Conservation (phyloP, 768 basidiomycete species). For the Podaxis pistillaris region DNA sequence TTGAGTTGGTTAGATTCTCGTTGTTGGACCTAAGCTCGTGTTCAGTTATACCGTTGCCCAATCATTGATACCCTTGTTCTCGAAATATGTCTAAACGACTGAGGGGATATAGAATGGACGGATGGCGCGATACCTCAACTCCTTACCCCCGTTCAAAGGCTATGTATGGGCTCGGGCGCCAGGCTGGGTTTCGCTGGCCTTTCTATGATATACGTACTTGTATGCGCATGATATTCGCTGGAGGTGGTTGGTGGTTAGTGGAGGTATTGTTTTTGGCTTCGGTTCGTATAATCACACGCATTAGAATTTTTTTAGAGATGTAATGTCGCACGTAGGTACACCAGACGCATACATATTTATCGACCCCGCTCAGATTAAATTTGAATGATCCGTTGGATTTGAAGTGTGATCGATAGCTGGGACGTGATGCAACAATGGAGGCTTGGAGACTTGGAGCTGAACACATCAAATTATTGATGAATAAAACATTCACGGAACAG, state of each 20-base stretch:
- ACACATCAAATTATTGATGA: too few relatives aligned
- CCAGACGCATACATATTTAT: too few relatives aligned
- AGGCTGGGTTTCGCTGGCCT: neutral
- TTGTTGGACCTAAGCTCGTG: slow-evolving; percentile 96
- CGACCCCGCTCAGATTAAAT: too few relatives aligned
- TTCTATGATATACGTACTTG: neutral
- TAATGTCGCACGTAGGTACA: too few relatives aligned
- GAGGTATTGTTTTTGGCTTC: too few relatives aligned
- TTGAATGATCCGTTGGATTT: too few relatives aligned
- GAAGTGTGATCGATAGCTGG: too few relatives aligned
- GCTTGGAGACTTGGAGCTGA: too few relatives aligned
- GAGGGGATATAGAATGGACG: neutral
- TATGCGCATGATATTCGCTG: neutral
- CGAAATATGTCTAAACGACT: slow-evolving; percentile 68
- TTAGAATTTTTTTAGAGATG: too few relatives aligned
- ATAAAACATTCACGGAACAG: too few relatives aligned
- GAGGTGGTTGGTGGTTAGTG: neutral
- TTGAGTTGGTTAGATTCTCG: slow-evolving; percentile 64
- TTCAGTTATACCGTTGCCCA: slow-evolving; percentile 98
- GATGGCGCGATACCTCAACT: neutral
- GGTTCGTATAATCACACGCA: too few relatives aligned
- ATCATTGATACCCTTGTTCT: slow-evolving; percentile 89
- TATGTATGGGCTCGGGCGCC: neutral
- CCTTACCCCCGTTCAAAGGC: neutral
- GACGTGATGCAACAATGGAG: too few relatives aligned